Evolutionary conservation across 2,329 filamentous ascomycete species (phyloP), one percentile per base, ranked within the genome.

Genomic region (Pochonia chlamydosporia): DNA sequence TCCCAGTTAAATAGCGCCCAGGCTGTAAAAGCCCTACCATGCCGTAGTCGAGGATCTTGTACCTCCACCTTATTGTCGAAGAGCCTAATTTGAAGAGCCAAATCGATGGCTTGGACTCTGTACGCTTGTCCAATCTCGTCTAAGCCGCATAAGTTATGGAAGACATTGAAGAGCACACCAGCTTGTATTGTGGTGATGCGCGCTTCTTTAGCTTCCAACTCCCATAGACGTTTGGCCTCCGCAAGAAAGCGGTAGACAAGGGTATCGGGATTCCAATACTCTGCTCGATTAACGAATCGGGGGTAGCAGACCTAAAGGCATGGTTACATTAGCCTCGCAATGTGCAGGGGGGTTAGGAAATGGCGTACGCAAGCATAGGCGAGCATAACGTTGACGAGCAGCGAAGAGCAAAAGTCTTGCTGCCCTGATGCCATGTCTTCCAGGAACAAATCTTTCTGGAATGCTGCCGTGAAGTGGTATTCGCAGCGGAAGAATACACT

Each of bases 371-470:
- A 69, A 47, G 63, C 58, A 18, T 63, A 52, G 8, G 64, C 63
- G 30, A 72, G 59, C 10, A 66, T 33, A 2, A 60, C 52, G 30
- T 71, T 72, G 42, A 70, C 66, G 3, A 72, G 59, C 1, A 72
- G 54, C 7, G 59, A 45, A 0, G 70, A 71, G 49, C 69, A 72
- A 52, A 68, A 70, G 13, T 63, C 57, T 0, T 48, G 43, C 1
- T 53, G 51, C 1, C 55, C 54, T 0, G 54, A 49, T 10, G 52
- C 56, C 63, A 72, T 63, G 24, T 71, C 69, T n/a, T 68, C 55
- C 0, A 71, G 48, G 25, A 72, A 69, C 1, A 55, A 55, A 23
- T 68, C 65, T 49, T 69, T 70, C 3, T 72, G 66, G 23, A 71
- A 67, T 0, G 56, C 55, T 0, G 63, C 54, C 1, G 61, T 60